Base-by-base conservation (phyloP, 306 rosid genomes). In the Macrotyloma uniflorum region DNA sequence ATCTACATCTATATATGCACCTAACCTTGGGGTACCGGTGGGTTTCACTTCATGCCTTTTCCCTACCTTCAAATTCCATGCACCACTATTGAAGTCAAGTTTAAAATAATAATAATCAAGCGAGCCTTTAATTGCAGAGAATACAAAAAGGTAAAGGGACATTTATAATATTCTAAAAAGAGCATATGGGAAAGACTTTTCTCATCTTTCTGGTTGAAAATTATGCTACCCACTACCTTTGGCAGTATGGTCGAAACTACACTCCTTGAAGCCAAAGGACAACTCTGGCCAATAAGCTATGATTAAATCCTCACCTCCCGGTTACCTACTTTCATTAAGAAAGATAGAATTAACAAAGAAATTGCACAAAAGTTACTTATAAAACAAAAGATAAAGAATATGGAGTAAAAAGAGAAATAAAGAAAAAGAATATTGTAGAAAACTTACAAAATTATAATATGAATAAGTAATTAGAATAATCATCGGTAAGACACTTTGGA, bases 151-250 rank as follows among this genome's bases (percentile, higher is more conserved):
- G 12, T 42, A 43, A 65, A 11, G 18, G 36, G 30, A 26, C 33
- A 35, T 43, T 50, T 42, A 54, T 77, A 78, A 57, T 55, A 57
- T n/a, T 46, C 4, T 7, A 24, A 33, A 75, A 72, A 74, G 45
- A 78, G 30, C 54, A 47, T 8, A 61, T 49, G 74, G 30, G 14
- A 64, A 51, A 28, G 75, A 23, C 57, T 53, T 75, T 70, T 62
- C 4, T 38, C 11, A 14, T 26, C 65, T 24, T 54, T 62, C 32
- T 63, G 26, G 3, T 38, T 20, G 30, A 78, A 78, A 83, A 83
- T 62, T 76, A 73, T 78, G 68, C 72, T 35, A 18, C 66, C 82
- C 78, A 69, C 67, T 77, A 64, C 68, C 58, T 75, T 47, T 69
- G 46, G 36, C 47, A 72, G 32, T 74, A 16, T 26, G 84, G 65